Evolutionary conservation across 176 grass and related monocot genomes (phyloP), one percentile per base, ranked within the genome.

Genomic region (Oryza officinalis): DNA sequence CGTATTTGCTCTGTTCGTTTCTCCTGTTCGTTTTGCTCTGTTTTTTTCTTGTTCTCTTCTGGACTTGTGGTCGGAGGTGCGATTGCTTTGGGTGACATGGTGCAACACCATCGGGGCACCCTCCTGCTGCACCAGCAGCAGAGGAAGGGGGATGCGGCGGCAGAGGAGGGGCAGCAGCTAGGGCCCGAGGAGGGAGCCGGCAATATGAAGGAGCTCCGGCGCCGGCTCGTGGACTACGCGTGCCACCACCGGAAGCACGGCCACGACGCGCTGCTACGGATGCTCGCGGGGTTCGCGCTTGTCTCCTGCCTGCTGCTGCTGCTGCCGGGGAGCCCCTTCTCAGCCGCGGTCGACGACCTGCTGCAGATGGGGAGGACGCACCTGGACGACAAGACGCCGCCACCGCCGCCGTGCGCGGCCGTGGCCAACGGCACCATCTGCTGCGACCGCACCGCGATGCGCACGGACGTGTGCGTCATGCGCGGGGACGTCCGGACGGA

Each of bases 381-480:
- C 0, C 46, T 31, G 0, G 68, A 79, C 45, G 61, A 79, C 2
- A 81, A 67, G 10, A 22, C 52, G 3, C 28, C 27, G 2, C 69
- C 15, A 0, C 10, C 30, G 11, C 81, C 30, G 11, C 81, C 43
- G 0, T 91, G 77, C 77, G 44, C 54, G 1, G 38, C 69, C 20
- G 64, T 47, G 6, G 37, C 73, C 67, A 45, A 82, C 73, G 63
- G 75, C 78, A 79, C 81, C 65, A n/a, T 90, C 47, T 90, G 69
- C 82, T 90, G 88, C 82, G 91, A 93, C 78, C 91, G 91, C 12
- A 45, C 26, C 64, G 8, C 78, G 2, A 5, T 22, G 3, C 85
- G 91, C 41, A 76, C 85, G 10, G 91, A 93, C 79, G 47, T 93
- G 27, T 93, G 91, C 85, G 67, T 90, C 54, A 85, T 90, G 85